Conservation (phyloP, 495 filamentous ascomycete genomes). For the Aspergillus leporis region DNA sequence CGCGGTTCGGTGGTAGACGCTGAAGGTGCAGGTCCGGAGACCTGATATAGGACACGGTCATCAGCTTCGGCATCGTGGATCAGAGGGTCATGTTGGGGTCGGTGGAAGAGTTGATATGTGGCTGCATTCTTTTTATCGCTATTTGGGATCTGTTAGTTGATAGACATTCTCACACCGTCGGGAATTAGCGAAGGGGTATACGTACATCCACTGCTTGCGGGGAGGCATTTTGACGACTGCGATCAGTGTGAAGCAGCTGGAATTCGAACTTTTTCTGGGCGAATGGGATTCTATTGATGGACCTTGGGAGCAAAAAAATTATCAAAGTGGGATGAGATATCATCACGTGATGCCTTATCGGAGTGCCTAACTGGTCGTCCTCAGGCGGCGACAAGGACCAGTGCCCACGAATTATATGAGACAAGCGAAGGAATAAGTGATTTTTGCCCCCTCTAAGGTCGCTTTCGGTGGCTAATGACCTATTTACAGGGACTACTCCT, state of each 20-base stretch:
- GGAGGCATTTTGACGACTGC: conserved; percentile 60
- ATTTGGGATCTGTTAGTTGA: conserved; percentile 16
- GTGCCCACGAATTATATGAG: no score
- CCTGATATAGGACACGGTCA: conserved; percentile 72
- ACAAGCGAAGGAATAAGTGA: no score
- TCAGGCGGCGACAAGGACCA: neutral
- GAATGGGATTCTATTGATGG: neutral
- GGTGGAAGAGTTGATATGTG: conserved; percentile 91
- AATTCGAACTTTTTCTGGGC: neutral
- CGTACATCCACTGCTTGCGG: conserved; percentile 87
- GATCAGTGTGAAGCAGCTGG: neutral
- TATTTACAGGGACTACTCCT: neutral
- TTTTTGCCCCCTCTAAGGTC: no score
- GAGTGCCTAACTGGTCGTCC: neutral
- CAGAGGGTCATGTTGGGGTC: conserved; percentile 92
- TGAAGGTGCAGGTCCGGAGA: conserved; percentile 36
- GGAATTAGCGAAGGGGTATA: conserved; percentile 13
- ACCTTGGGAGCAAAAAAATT: conserved; percentile 6
- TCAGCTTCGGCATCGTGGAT: conserved; percentile 85
- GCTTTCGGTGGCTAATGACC: no score
- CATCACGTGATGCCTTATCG: conserved; percentile 41
- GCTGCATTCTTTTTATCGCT: conserved; percentile 94
- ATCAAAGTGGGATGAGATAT: conserved; percentile 36
- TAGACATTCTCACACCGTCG: neutral
- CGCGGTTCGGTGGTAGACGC: conserved; percentile 27